These are phyloP conservation scores for Camellia sinensis DNA, from an alignment of 148 eudicot genomes.

Conservation along the genomic window DNA sequence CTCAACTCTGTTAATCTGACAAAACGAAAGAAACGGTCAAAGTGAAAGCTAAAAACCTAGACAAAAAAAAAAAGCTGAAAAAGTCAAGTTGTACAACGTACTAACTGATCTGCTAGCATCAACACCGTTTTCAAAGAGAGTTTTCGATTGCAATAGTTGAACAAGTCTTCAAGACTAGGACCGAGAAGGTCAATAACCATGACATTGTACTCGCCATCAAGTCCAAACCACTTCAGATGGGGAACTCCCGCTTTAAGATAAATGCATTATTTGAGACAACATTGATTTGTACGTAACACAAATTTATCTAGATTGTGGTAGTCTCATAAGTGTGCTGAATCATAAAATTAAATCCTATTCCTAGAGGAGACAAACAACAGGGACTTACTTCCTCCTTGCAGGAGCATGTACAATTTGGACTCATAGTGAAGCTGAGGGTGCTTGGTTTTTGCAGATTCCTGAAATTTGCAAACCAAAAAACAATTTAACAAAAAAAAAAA, in stretches of 20 bases:
- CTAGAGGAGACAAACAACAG: constrained; percentile 3
- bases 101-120: constrained; percentile 66
- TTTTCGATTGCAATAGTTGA: constrained; percentile 52
- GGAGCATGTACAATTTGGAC: constrained; percentile 55
- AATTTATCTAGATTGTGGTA: neutral
- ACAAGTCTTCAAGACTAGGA: constrained; percentile 59
- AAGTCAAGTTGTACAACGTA: constrained; percentile 20
- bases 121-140: constrained; percentile 50
- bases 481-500: too few species aligned
- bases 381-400: constrained; percentile 60
- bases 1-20: constrained; percentile 58
- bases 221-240: constrained; percentile 55
- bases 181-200: constrained; percentile 71
- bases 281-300: neutral
- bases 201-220: constrained; percentile 54
- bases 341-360: neutral
- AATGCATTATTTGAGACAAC: constrained; percentile 2
- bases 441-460: constrained; percentile 55
- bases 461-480: constrained; percentile 12
- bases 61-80: neutral
- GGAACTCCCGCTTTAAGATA: constrained; percentile 48
- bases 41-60: neutral
- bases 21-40: constrained; percentile 4
- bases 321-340: neutral
- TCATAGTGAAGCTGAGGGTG: constrained; percentile 63